Base-by-base conservation (phyloP, 345 rosid genomes). In the rapeseed (Brassica napus) region DNA sequence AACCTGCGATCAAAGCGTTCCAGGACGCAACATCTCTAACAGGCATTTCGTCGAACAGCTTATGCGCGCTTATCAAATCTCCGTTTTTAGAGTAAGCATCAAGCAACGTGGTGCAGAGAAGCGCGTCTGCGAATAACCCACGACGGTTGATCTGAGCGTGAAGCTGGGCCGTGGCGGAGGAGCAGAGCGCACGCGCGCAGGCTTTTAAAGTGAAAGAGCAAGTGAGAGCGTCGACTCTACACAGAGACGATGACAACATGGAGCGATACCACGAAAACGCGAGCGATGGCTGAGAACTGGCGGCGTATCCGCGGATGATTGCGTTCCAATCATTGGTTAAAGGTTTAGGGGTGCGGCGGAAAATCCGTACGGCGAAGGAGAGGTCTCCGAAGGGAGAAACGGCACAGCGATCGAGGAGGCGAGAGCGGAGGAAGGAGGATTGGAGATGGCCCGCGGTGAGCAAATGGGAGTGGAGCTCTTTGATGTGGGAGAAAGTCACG, bases 281-380 rank as follows among this genome's bases (percentile, higher is more conserved):
- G 24, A 74, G 59, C 1, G 80, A 23, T 2, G 98, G 98, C 23
- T 81, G 49, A 8, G 90, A 85, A 58, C 88, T 82, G 9, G 65
- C 68, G 79, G 88, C 84, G 79, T 86, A 80, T 77, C 97, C 97
- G 1, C 98, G 93, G 80, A 94, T 84, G 85, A 94, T 79, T 23
- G 97, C 97, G 73, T 92, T 94, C 85, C 88, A 91, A 73, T 94
- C 98, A 79, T 89, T 92, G 68, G 97, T 88, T 67, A 89, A 74
- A 64, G 97, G 97, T 39, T 6, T 65, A 34, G 61, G 80, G 79
- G 87, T 84, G 71, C 69, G 87, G 39, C 35, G 79, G 84, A 92
- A 90, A 52, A 89, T 30, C 70, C 21, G 12, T 52, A 83, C 74
- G 78, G 97, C 97, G 55, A 85, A 76, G 74, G 89, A 54, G 73